phyloP scores from a whole-genome alignment of 129 eudicot species.

The Cynara cardunculus region DNA sequence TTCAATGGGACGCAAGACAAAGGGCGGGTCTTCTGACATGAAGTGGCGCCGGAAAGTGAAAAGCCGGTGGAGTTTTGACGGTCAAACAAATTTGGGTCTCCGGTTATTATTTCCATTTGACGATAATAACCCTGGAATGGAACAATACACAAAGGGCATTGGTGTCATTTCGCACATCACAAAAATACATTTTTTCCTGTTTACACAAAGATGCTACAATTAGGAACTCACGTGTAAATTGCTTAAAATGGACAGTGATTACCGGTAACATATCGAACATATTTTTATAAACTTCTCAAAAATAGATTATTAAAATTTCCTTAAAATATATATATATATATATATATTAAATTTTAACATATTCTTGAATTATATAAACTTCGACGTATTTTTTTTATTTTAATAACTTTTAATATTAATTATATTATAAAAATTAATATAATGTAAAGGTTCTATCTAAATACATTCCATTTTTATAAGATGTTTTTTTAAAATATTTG shows the following conservation, averaged over 20 bases:
- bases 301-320: too few species aligned
- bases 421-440: too few species aligned
- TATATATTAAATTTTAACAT: too few species aligned
- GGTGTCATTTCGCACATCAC: conserved; percentile 23
- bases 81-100: conserved; percentile 19
- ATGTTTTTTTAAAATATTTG: too few species aligned
- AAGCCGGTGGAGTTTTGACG: not conserved
- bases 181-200: not conserved
- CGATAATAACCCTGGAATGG: conserved; percentile 20
- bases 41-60: conserved; percentile 22
- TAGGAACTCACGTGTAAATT: conserved; percentile 26
- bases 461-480: too few species aligned
- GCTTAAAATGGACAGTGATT: conserved; percentile 30
- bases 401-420: too few species aligned
- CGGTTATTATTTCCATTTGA: conserved; percentile 8
- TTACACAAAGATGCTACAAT: conserved; percentile 15
- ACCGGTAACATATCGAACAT: not conserved
- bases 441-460: too few species aligned
- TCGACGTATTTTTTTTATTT: too few species aligned
- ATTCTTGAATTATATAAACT: too few species aligned
- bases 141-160: conserved; percentile 16
- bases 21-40: not conserved
- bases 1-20: not conserved
- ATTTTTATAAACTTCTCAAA: too few species aligned
- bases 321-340: too few species aligned